These are phyloP conservation scores for Exophiala viscosa DNA, from an alignment of 2,329 filamentous ascomycete genomes.

Conservation along the genomic window DNA sequence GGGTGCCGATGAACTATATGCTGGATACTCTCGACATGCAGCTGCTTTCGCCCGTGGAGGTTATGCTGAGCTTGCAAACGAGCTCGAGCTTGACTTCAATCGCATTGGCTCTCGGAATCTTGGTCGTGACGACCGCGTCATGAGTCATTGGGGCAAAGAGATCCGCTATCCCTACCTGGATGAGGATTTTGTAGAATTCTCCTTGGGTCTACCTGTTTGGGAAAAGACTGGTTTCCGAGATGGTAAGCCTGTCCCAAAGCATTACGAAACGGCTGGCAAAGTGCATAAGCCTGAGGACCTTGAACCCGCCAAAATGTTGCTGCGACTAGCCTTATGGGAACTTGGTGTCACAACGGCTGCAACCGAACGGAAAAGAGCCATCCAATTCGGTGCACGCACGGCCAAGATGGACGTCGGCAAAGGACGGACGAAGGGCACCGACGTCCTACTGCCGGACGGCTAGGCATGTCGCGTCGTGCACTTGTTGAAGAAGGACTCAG, in stretches of 20 bases:
- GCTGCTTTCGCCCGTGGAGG: conserved; percentile 68
- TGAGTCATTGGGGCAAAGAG: conserved; percentile 85
- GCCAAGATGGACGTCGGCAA: conserved; percentile 68
- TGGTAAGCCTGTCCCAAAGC: conserved; percentile 18
- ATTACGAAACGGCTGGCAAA: conserved; percentile 14
- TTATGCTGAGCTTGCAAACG: conserved; percentile 68
- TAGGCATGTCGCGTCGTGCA: neutral
- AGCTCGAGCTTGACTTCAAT: conserved; percentile 79
- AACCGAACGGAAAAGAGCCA: conserved; percentile 87
- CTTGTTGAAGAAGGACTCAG: too few relatives aligned
- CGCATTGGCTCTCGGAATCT: conserved; percentile 91
- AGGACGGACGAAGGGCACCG: conserved; percentile 64
- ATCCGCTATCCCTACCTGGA: conserved; percentile 88
- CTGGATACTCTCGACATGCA: conserved; percentile 81
- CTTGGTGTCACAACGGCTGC: conserved; percentile 70
- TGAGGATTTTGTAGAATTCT: conserved; percentile 78
- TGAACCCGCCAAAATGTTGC: conserved; percentile 75
- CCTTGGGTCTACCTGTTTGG: conserved; percentile 68
- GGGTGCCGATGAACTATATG: conserved; percentile 94
- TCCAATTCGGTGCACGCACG: conserved; percentile 77
- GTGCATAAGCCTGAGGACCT: conserved; percentile 38
- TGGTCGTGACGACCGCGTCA: conserved; percentile 86
- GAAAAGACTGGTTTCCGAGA: conserved; percentile 83
- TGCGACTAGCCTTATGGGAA: conserved; percentile 71
- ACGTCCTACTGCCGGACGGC: conserved; percentile 36